Evolutionary conservation across 2,329 filamentous ascomycete genomes (phyloP).

Genomic region (Pseudocercospora cruenta): DNA sequence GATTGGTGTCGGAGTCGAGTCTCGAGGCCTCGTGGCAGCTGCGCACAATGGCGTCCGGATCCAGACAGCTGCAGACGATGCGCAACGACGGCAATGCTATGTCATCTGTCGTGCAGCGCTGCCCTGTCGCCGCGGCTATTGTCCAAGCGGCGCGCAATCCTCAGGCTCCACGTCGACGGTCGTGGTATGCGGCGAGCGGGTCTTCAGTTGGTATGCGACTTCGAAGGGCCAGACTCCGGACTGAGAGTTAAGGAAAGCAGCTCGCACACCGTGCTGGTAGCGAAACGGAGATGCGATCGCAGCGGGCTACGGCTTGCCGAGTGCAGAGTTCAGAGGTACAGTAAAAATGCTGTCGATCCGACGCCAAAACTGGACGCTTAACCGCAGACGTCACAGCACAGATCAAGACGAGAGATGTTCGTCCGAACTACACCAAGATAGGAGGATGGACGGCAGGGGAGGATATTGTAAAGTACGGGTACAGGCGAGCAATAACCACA

Average conservation of each 20-base stretch:
- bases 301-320: constrained; percentile 14
- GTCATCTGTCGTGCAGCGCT: constrained; percentile 24
- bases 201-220: not conserved
- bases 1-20: constrained; percentile 10
- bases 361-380: constrained; percentile 3
- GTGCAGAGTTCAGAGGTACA: constrained; percentile 2
- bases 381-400: constrained; percentile 12
- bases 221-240: constrained; percentile 8
- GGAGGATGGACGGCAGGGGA: not conserved
- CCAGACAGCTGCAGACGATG: constrained; percentile 19
- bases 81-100: constrained; percentile 21
- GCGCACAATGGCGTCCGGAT: constrained; percentile 20
- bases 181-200: constrained; percentile 5
- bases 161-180: constrained; percentile 4
- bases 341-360: constrained; percentile 6
- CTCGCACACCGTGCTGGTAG: constrained; percentile 10
- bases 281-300: constrained; percentile 16
- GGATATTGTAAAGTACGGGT: constrained; percentile 2
- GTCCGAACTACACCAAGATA: constrained; percentile 1
- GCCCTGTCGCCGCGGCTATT: constrained; percentile 11
- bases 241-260: not conserved
- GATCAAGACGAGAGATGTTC: constrained; percentile 5
- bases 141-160: constrained; percentile 2
- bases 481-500: not conserved
- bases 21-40: constrained; percentile 18